Evolutionary conservation across 768 basidiomycete genomes (phyloP).

Genomic region (Hebeloma cylindrosporum): DNA sequence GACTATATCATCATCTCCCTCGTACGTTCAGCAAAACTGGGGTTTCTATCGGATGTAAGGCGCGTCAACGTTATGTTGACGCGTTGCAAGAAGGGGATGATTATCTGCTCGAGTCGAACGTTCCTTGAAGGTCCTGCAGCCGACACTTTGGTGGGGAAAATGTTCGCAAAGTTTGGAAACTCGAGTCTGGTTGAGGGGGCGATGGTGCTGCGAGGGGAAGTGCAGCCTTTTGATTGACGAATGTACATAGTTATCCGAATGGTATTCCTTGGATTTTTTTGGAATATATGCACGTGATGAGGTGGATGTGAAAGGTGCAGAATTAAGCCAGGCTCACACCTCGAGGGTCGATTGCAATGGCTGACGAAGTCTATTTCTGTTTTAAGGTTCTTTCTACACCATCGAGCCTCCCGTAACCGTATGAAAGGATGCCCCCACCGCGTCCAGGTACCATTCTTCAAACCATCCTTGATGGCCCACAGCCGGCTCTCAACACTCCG

Average conservation of each 20-base stretch:
- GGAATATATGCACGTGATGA: too few relatives aligned
- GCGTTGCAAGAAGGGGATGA: constrained; percentile 68
- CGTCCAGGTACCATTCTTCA: constrained; percentile 3
- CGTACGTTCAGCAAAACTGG: constrained; percentile 60
- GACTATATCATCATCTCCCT: constrained; percentile 72
- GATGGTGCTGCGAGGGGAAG: too few relatives aligned
- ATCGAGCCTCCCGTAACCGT: neutral
- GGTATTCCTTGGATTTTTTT: too few relatives aligned
- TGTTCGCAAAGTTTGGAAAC: constrained; percentile 25
- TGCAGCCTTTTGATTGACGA: too few relatives aligned
- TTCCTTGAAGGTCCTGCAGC: constrained; percentile 46
- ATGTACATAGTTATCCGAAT: too few relatives aligned
- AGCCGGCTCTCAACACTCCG: constrained; percentile 17
- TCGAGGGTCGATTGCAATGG: constrained; percentile 17
- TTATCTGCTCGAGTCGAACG: constrained; percentile 52
- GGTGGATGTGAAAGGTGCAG: too few relatives aligned
- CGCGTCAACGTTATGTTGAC: constrained; percentile 78
- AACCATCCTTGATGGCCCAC: constrained; percentile 33
- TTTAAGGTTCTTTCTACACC: constrained; percentile 3
- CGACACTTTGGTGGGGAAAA: constrained; percentile 31
- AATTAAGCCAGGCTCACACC: constrained; percentile 4
- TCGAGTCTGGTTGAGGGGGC: constrained; percentile 20
- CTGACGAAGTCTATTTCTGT: constrained; percentile 1
- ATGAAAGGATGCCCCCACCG: neutral
- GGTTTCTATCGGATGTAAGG: constrained; percentile 58